Evolutionary conservation across 2,329 filamentous ascomycete species (phyloP), one percentile per base, ranked within the genome.

Genomic region (Kalaharituber pfeilii): DNA sequence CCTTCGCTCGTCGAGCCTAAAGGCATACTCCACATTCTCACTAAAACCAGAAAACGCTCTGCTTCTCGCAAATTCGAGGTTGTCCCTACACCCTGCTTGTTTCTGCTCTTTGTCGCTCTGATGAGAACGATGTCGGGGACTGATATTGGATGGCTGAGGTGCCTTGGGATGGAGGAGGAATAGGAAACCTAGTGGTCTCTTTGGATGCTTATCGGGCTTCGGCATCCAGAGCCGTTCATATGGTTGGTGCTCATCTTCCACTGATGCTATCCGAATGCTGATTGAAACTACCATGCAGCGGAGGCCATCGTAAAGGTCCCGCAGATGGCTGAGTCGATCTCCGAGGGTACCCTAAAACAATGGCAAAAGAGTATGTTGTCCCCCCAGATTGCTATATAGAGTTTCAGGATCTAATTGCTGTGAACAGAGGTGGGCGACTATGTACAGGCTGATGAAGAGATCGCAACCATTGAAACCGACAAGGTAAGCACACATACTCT

Each of bases 381-480:
- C 27, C 24, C 24, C 24, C 33, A 69, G 69, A 49, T 42, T 47
- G 27, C 33, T 4, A 39, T 4, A 39, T 9, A 18, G 13, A 7
- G 2, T 49, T 13, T 22, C 44, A 26, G 22, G 24, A 49, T 22
- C 24, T 13, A 27, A 50, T 50, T 9, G 18, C 42, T 33, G 50
- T 27, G 54, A n/a, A 55, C 61, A 79, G 75, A 89, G 71, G 74
- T 95, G 64, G 91, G 91, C 65, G 91, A 98, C 68, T 88, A 80
- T 64, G 88, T 98, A 52, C 87, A 94, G 73, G 82, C 82, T 65
- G 91, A 98, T 67, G 91, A 96, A 72, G 91, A 98, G 69, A 89
- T 98, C 69, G 91, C 91, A 28, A 95, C 89, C 50, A 98, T 98
- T 66, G 91, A 98, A 72, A 98, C 91, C 13, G 91, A 98, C 77